Percentiles rank a stretch among this genome's conserved stretches.
These are phyloP conservation scores for Trichoderma sp. DNA, from an alignment of 2,329 filamentous ascomycete species.

Conservation along the genomic window DNA sequence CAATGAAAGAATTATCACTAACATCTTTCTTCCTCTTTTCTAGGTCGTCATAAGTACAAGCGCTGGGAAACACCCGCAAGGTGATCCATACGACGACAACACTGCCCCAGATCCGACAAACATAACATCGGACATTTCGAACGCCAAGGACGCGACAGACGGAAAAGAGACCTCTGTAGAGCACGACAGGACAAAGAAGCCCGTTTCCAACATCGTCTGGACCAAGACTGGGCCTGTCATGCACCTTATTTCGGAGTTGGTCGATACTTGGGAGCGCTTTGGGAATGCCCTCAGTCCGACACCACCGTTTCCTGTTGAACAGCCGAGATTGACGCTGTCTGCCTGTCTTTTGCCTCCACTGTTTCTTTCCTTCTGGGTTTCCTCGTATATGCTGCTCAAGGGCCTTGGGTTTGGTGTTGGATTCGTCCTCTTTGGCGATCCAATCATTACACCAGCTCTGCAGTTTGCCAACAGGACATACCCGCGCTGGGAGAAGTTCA, in stretches of 20 bases:
- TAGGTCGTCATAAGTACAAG: conserved; percentile 72
- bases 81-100: conserved; percentile 54
- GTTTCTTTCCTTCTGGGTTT: conserved; percentile 51
- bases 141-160: conserved; percentile 41
- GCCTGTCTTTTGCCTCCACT: conserved; percentile 52
- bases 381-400: conserved; percentile 63
- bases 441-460: conserved; percentile 62
- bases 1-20: background rate
- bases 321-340: conserved; percentile 55
- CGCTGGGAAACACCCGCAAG: conserved; percentile 71
- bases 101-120: conserved; percentile 52
- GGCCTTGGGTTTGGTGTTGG: conserved; percentile 65
- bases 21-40: background rate
- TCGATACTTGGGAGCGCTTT: conserved; percentile 53
- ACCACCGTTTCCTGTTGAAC: conserved; percentile 56
- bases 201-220: conserved; percentile 76
- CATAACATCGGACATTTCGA: conserved; percentile 37
- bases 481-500: conserved; percentile 71
- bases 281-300: conserved; percentile 61
- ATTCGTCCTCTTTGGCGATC: conserved; percentile 77
- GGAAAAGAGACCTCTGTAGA: conserved; percentile 45
- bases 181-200: conserved; percentile 74
- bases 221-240: conserved; percentile 71
- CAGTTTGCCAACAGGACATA: conserved; percentile 58
- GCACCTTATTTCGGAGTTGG: conserved; percentile 49